Conservation (phyloP, 2,329 filamentous ascomycete species). For the Talaromyces marneffei region DNA sequence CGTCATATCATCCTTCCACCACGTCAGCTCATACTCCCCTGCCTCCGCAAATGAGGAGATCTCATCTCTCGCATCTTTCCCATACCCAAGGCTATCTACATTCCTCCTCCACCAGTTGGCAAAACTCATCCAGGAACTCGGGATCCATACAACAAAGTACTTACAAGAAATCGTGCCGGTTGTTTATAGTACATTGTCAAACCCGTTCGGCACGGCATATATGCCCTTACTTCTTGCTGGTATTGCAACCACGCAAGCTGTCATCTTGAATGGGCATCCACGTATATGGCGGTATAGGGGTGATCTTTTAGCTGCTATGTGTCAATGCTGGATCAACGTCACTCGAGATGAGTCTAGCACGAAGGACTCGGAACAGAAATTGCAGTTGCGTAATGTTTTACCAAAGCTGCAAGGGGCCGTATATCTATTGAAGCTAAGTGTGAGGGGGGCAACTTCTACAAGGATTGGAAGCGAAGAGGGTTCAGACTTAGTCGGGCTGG, state of each 20-base stretch:
- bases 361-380: conserved; percentile 18
- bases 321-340: conserved; percentile 58
- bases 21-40: conserved; percentile 42
- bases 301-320: conserved; percentile 58
- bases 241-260: conserved; percentile 48
- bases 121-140: conserved; percentile 26
- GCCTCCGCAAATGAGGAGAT: conserved; percentile 33
- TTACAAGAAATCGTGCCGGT: conserved; percentile 62
- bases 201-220: conserved; percentile 60
- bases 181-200: conserved; percentile 57
- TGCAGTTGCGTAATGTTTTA: conserved; percentile 18
- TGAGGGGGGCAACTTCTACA: conserved; percentile 14
- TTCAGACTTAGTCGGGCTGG: conserved; percentile 20
- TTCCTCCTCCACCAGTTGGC: conserved; percentile 31
- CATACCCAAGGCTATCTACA: conserved; percentile 45
- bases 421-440: conserved; percentile 26
- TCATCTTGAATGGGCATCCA: conserved; percentile 64
- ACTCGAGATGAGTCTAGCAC: conserved; percentile 28
- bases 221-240: conserved; percentile 51
- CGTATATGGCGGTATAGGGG: conserved; percentile 58
- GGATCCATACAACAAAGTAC: conserved; percentile 35
- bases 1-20: conserved; percentile 35
- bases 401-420: conserved; percentile 19
- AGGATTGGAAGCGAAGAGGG: conserved; percentile 5
- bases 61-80: conserved; percentile 39